Conservation (phyloP, 208 protist species). For the Trypanosoma rangeli region DNA sequence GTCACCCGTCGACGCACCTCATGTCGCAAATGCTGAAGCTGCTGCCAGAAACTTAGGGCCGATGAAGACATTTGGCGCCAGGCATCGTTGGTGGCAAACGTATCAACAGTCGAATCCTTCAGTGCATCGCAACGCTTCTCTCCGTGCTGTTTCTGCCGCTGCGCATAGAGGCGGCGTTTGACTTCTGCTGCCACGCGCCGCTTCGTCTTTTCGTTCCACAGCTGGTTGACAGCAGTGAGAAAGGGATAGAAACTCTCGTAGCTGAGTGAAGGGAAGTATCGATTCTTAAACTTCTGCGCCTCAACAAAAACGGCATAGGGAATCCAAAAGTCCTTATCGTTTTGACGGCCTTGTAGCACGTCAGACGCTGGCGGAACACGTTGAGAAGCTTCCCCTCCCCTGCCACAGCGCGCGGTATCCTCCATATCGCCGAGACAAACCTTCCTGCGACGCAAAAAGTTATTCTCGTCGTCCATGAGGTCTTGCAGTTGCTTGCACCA, state of each 20-base stretch:
- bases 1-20: slow-evolving; percentile 77
- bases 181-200: slow-evolving; percentile 44
- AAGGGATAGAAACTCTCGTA: slow-evolving; percentile 80
- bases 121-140: slow-evolving; percentile 4
- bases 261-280: slow-evolving; percentile 65
- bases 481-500: slow-evolving; percentile 69
- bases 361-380: slow-evolving; percentile 49
- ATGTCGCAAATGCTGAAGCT: slow-evolving; percentile 59
- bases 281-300: slow-evolving; percentile 85
- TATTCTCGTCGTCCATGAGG: slow-evolving; percentile 73
- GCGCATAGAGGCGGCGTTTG: slow-evolving; percentile 31
- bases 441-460: slow-evolving; percentile 56
- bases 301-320: slow-evolving; percentile 74
- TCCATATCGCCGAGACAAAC: slow-evolving; percentile 73
- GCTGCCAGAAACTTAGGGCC: slow-evolving; percentile 25
- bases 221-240: slow-evolving; percentile 69
- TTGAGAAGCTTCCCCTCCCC: slow-evolving; percentile 27
- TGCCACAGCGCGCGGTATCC: slow-evolving; percentile 41
- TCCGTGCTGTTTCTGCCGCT: slow-evolving; percentile 24
- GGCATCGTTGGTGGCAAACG: background rate
- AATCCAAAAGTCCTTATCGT: slow-evolving; percentile 86
- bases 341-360: slow-evolving; percentile 68
- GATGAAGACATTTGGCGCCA: slow-evolving; percentile 14
- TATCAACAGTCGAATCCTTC: background rate
- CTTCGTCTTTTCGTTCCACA: slow-evolving; percentile 72